Base-by-base conservation (phyloP, 1,284 basidiomycete species). In the Volvariella volvacea region DNA sequence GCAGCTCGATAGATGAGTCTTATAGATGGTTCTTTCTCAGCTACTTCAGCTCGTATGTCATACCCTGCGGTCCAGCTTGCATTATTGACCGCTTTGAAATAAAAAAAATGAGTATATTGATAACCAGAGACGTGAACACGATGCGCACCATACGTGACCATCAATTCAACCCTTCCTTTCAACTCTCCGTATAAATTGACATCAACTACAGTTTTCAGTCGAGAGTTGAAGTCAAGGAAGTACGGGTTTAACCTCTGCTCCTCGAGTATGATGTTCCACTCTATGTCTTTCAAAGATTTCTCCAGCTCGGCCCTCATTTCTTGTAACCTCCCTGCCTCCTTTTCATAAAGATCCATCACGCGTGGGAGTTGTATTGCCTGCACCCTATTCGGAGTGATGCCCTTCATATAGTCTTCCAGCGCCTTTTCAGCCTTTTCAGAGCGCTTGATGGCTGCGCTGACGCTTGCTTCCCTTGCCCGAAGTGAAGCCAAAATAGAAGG, bases 21-120 rank as follows among this genome's bases (percentile, higher is more conserved):
- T 2, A 63, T 52, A 0, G 55, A 56, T 17, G 52, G 53, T 14
- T 61, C 52, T 14, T 51, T 51, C 12, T 50, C 34, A 1, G 49
- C 42, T 47, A 56, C 61, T 21, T 62, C 49, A 9, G 61, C 62
- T 3, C 62, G 53, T 7, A 62, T 55, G 43, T 63, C 62, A 38
- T 64, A 65, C 34, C 48, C 50, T 1, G 61, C 56, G 4, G 33
- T 50, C 63, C 63, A 65, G 16, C 45, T 53, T 1, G 61, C 61
- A 9, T 44, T 37, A 2, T 43, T 32, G 0, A 64, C 62, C 33
- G 52, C 63, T 63, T 30, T 3, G 28, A 21, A 28, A 12, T 6
- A 6, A 28, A 6, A 28, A 28, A 6, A 28, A 12, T 28, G 12
- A 28, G 25, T 28, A 28, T 6, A 6, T 6, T 28, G 25, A 28